These are phyloP conservation scores for Gossypium stocksii DNA, from an alignment of 345 rosid species.

Conservation along the genomic window DNA sequence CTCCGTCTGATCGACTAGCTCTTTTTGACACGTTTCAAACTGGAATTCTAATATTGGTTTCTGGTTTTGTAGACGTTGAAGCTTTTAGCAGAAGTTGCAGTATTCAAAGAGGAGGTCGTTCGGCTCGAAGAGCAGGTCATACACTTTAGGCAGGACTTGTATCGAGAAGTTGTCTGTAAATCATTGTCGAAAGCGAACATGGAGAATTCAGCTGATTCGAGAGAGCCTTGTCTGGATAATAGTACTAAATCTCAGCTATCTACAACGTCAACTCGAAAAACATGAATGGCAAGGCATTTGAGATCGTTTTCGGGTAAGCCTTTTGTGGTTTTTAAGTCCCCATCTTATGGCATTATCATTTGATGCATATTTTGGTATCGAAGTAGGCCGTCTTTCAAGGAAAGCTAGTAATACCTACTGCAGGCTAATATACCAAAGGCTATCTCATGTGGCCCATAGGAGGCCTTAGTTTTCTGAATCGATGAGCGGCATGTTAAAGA, in stretches of 20 bases:
- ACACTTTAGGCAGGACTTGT: slow-evolving; percentile 60
- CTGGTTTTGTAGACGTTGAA: slow-evolving; percentile 54
- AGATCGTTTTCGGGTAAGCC: slow-evolving; percentile 34
- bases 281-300: slow-evolving; percentile 19
- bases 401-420: slow-evolving; percentile 4
- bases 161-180: slow-evolving; percentile 63
- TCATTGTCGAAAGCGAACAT: slow-evolving; percentile 48
- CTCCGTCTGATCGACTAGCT: neutral
- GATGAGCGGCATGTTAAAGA: neutral
- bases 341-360: neutral
- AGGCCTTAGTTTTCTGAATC: neutral
- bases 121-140: slow-evolving; percentile 81
- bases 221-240: slow-evolving; percentile 21
- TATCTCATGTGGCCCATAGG: slow-evolving; percentile 22
- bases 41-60: slow-evolving; percentile 20
- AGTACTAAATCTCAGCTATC: slow-evolving; percentile 27
- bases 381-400: slow-evolving; percentile 3
- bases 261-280: slow-evolving; percentile 19
- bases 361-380: neutral
- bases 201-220: slow-evolving; percentile 29
- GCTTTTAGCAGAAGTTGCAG: slow-evolving; percentile 94
- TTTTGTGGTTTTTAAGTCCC: slow-evolving; percentile 5
- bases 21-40: neutral
- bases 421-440: neutral
- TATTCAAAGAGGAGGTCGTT: slow-evolving; percentile 79